These are phyloP conservation scores for Pseudozyma hubeiensis DNA, from an alignment of 1,284 basidiomycete species.

Conservation along the genomic window DNA sequence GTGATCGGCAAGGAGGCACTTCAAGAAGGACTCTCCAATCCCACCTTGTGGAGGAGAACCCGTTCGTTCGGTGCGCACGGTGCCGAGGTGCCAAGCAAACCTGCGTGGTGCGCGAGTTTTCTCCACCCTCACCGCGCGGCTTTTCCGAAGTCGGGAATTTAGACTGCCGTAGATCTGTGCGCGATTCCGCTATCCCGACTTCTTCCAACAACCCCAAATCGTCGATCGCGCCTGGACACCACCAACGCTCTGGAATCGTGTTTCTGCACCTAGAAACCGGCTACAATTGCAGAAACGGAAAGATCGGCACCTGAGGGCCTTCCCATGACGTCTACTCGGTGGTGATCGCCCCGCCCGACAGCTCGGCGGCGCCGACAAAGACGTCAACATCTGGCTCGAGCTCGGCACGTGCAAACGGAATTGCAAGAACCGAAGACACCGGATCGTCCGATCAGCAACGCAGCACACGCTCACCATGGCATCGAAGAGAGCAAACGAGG, in stretches of 20 bases:
- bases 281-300: no score
- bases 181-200: constrained; percentile 1
- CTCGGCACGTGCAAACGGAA: no score
- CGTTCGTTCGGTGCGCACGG: no score
- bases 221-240: no score
- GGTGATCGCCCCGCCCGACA: constrained; percentile 1
- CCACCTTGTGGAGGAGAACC: neutral
- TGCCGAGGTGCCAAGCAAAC: neutral
- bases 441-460: no score
- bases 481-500: constrained; percentile 18
- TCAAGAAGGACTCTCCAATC: no score
- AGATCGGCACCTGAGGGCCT: neutral
- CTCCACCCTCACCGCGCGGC: neutral
- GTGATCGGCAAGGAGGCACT: neutral
- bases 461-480: constrained; percentile 10
- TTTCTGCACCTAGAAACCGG: no score
- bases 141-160: neutral
- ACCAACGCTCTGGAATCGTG: no score
- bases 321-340: neutral
- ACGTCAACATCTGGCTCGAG: neutral
- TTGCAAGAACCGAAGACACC: no score
- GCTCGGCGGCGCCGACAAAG: neutral
- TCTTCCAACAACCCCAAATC: neutral
- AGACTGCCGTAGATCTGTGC: constrained; percentile 16
- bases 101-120: neutral